Base-by-base conservation (phyloP, 495 filamentous ascomycete genomes). In the Penicillium argentinense region DNA sequence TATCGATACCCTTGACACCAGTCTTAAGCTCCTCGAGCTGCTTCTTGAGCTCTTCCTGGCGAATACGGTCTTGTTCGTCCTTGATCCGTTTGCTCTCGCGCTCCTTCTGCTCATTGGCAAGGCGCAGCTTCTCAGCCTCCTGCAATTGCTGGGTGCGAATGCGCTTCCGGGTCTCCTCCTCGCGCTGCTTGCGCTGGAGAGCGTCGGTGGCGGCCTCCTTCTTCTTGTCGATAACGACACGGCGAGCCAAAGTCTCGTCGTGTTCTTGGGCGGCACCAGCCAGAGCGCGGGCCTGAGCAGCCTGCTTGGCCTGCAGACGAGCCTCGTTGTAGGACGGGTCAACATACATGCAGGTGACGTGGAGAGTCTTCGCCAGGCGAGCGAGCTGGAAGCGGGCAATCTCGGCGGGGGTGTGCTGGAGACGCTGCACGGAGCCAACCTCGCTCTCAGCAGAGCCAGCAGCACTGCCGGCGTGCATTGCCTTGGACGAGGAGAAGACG, bases 391-490 rank as follows among this genome's bases (percentile, higher is more conserved):
- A 87, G 51, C 93, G 89, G 51, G 97, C 91, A 65, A 98, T 98
- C 70, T 98, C 95, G 8, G 93, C 92, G 24, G 93, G 93, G 2
- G 93, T 98, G 72, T 90, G 92, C 73, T 98, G 93, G 45, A 98
- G 82, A 46, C 92, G 86, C 69, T 98, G 93, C 14, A 97, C 88
- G 32, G 90, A 85, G 63, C 86, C 83, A 28, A 79, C 75, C 53
- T 96, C 92, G 60, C 69, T 81, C 72, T 97, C 95, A 36, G 93
- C 89, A 27, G 91, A 97, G 29, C 93, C 92, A 42, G 89, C 82
- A 42, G 75, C 80, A 44, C 89, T 89, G 39, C 92, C 90, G 43
- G 87, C 77, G 66, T 96, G 89, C 34, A 89, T 79, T 49, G 93
- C 88, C 76, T 96, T 97, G 54, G 92, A 85, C 23, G 93, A 96